These are phyloP conservation scores for Phyllosticta capitalensis DNA, from an alignment of 2,329 filamentous ascomycete species.

Conservation along the genomic window DNA sequence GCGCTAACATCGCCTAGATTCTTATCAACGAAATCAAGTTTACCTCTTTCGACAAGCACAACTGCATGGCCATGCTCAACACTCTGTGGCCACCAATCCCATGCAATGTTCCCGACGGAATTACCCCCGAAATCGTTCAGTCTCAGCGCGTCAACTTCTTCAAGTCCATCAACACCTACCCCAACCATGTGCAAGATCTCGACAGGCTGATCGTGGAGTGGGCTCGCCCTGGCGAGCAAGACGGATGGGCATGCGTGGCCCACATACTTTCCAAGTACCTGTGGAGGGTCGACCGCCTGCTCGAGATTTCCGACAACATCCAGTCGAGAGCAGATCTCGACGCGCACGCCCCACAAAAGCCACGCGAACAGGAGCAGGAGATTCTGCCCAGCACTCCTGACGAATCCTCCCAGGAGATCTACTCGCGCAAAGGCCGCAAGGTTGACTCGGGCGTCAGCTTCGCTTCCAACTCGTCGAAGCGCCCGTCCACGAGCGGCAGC, in stretches of 20 bases:
- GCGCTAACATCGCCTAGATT: constrained; percentile 34
- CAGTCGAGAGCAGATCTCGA: constrained; percentile 5
- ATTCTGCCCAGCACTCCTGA: not conserved
- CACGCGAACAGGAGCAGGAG: constrained; percentile 16
- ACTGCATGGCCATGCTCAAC: constrained; percentile 59
- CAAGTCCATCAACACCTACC: constrained; percentile 50
- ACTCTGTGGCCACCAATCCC: constrained; percentile 53
- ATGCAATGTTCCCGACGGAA: constrained; percentile 25
- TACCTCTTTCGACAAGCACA: constrained; percentile 53
- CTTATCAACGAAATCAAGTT: constrained; percentile 57
- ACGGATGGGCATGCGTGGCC: constrained; percentile 44
- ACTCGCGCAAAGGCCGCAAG: constrained; percentile 41
- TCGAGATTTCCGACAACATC: constrained; percentile 28
- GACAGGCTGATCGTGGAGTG: constrained; percentile 45
- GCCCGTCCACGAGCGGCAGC: constrained; percentile 22
- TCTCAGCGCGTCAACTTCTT: constrained; percentile 54
- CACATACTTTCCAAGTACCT: constrained; percentile 49
- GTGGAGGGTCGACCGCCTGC: constrained; percentile 48
- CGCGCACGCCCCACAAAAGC: constrained; percentile 1
- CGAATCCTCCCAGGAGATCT: constrained; percentile 11
- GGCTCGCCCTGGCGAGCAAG: constrained; percentile 41
- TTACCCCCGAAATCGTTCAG: constrained; percentile 42
- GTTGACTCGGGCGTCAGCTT: constrained; percentile 57
- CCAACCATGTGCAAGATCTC: constrained; percentile 46
- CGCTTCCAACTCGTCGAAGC: constrained; percentile 24